Evolutionary conservation across 1,284 basidiomycete genomes (phyloP).

Genomic region (Trametes polyzona): DNA sequence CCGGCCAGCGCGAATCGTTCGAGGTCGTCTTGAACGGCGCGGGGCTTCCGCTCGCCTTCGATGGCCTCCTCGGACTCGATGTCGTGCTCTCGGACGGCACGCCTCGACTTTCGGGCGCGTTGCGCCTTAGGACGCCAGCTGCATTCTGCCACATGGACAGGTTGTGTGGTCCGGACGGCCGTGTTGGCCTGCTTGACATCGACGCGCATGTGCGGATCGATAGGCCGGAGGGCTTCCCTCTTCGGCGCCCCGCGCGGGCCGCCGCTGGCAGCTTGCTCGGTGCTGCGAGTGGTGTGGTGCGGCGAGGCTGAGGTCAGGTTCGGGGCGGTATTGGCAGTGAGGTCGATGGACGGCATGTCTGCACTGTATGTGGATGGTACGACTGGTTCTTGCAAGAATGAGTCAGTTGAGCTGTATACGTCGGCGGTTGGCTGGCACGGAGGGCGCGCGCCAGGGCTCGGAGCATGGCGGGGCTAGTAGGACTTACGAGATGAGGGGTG

Average conservation of each 20-base stretch:
- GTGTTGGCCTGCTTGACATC: neutral
- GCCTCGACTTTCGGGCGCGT: no score
- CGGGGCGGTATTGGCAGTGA: no score
- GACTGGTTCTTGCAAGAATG: neutral
- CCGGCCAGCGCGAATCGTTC: conserved; percentile 13
- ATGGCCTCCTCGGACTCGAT: no score
- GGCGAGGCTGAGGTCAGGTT: neutral
- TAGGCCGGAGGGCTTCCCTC: neutral
- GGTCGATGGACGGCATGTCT: no score
- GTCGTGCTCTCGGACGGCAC: no score
- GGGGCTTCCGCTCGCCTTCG: no score
- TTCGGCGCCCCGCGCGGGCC: no score
- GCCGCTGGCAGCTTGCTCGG: no score
- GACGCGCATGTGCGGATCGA: neutral
- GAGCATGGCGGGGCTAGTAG: neutral
- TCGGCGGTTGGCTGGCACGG: neutral
- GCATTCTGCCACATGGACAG: no score
- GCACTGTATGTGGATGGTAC: neutral
- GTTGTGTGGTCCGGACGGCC: neutral
- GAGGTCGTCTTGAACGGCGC: no score
- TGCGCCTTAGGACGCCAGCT: no score
- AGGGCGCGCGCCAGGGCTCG: neutral
- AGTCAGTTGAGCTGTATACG: neutral
- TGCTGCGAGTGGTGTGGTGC: no score
- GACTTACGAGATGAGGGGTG: neutral